These are phyloP conservation scores for Melanomma pulvis-pyrius DNA, from an alignment of 495 filamentous ascomycete species.

Conservation along the genomic window DNA sequence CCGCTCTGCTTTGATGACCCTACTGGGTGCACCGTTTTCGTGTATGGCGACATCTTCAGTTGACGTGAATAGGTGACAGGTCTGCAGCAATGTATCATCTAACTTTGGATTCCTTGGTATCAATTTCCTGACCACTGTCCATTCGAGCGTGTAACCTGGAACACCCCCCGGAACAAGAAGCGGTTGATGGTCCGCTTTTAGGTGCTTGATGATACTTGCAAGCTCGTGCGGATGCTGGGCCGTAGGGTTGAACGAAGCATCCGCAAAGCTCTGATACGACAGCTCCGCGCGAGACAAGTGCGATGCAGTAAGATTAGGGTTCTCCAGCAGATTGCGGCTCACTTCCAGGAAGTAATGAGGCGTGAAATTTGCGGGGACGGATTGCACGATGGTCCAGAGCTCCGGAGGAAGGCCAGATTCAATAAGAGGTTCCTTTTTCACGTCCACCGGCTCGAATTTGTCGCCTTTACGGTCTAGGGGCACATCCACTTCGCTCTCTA, in stretches of 20 bases:
- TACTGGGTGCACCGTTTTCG: slow-evolving; percentile 23
- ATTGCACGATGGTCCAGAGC: slow-evolving; percentile 44
- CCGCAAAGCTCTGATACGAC: slow-evolving; percentile 57
- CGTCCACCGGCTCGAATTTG: slow-evolving; percentile 35
- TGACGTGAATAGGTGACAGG: slow-evolving; percentile 66
- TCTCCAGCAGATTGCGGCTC: slow-evolving; percentile 73
- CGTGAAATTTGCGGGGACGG: slow-evolving; percentile 56
- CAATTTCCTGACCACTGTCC: slow-evolving; percentile 70
- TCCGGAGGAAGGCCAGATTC: slow-evolving; percentile 39
- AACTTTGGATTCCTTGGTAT: slow-evolving; percentile 79
- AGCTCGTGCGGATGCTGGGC: slow-evolving; percentile 32
- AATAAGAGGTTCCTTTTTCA: slow-evolving; percentile 19
- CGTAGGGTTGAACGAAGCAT: slow-evolving; percentile 30
- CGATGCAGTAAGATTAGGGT: slow-evolving; percentile 83
- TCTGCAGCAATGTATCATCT: slow-evolving; percentile 75
- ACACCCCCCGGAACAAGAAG: slow-evolving; percentile 46
- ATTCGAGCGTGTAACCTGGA: slow-evolving; percentile 56
- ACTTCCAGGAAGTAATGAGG: slow-evolving; percentile 62
- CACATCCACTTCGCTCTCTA: not conserved
- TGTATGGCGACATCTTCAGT: slow-evolving; percentile 5
- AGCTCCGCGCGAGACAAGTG: slow-evolving; percentile 89
- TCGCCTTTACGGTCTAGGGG: not conserved
- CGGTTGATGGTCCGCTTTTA: slow-evolving; percentile 45
- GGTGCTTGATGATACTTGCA: slow-evolving; percentile 37
- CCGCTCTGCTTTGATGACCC: slow-evolving; percentile 33